Percentiles rank a stretch among this genome's conserved stretches.
Conservation (phyloP, 257 asterid species). For the Prunella vulgaris region DNA sequence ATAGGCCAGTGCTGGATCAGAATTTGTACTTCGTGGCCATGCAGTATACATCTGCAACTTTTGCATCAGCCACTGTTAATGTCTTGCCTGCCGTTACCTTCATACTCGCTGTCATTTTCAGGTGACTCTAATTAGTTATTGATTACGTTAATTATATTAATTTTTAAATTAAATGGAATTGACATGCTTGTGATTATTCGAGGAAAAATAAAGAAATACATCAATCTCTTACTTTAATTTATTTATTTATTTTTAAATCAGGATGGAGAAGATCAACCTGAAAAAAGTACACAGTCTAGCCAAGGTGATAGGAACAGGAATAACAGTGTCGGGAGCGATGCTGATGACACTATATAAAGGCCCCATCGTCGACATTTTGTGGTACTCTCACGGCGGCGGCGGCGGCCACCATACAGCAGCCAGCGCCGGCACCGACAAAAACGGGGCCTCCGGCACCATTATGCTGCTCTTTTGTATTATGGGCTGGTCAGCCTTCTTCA, state of each 20-base stretch:
- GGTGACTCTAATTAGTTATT: conserved; percentile 15
- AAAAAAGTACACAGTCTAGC: conserved; percentile 54
- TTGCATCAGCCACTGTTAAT: conserved; percentile 74
- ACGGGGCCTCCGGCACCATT: conserved; percentile 71
- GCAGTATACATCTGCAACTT: conserved; percentile 84
- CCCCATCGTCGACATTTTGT: conserved; percentile 54
- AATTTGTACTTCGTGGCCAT: conserved; percentile 74
- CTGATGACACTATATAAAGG: conserved; percentile 87
- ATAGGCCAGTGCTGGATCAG: conserved; percentile 91
- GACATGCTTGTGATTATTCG: too few species aligned
- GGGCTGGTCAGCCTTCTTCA: conserved; percentile 86
- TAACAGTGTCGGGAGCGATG: conserved; percentile 91
- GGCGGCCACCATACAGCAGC: conserved; percentile 30
- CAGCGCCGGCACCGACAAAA: conserved; percentile 30
- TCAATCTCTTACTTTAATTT: not conserved
- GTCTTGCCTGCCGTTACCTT: conserved; percentile 85
- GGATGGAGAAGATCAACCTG: conserved; percentile 68
- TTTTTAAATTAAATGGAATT: too few species aligned
- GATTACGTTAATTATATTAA: not conserved
- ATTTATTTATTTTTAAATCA: not conserved
- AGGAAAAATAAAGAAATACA: too few species aligned
- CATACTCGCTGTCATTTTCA: conserved; percentile 76
- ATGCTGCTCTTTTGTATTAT: conserved; percentile 50
- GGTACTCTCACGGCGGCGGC: conserved; percentile 37
- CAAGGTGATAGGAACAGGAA: conserved; percentile 67